Percentiles rank a stretch among this genome's conserved stretches.
phyloP scores from a whole-genome alignment of 345 rosid species.

The Aquilaria malaccensis region DNA sequence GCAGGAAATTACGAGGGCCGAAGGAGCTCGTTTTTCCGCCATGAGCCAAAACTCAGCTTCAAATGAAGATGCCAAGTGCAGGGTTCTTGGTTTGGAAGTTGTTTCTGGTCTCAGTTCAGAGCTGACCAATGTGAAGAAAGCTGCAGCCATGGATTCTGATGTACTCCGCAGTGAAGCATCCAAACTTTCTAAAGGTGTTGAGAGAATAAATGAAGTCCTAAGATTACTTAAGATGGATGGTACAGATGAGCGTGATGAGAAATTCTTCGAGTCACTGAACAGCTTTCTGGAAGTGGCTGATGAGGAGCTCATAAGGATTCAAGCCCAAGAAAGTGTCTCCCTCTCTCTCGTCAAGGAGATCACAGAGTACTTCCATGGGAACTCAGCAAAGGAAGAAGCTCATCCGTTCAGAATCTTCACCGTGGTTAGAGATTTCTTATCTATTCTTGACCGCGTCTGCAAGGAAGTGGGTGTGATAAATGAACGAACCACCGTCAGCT shows the following conservation, averaged over 20 bases:
- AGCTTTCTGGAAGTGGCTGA: slow-evolving; percentile 58
- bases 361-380: slow-evolving; percentile 97
- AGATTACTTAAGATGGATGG: slow-evolving; percentile 28
- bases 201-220: slow-evolving; percentile 46
- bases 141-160: slow-evolving; percentile 98
- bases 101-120: slow-evolving; percentile 82
- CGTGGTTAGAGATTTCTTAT: slow-evolving; percentile 93
- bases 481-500: slow-evolving; percentile 73
- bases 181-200: slow-evolving; percentile 70
- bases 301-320: slow-evolving; percentile 81
- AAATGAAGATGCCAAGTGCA: slow-evolving; percentile 64
- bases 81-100: slow-evolving; percentile 87
- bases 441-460: slow-evolving; percentile 84
- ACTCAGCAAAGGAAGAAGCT: slow-evolving; percentile 97
- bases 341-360: slow-evolving; percentile 87
- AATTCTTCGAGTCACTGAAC: slow-evolving; percentile 67
- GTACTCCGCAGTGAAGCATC: slow-evolving; percentile 68
- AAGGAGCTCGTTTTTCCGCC: slow-evolving; percentile 75
- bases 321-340: slow-evolving; percentile 86
- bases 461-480: slow-evolving; percentile 89
- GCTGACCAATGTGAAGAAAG: slow-evolving; percentile 79
- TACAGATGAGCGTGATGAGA: slow-evolving; percentile 28
- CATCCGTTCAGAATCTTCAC: slow-evolving; percentile 95
- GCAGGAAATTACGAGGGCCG: slow-evolving; percentile 88
- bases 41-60: slow-evolving; percentile 28